Evolutionary conservation across 495 filamentous ascomycete genomes (phyloP).

Genomic region (Xylaria flabelliformis): DNA sequence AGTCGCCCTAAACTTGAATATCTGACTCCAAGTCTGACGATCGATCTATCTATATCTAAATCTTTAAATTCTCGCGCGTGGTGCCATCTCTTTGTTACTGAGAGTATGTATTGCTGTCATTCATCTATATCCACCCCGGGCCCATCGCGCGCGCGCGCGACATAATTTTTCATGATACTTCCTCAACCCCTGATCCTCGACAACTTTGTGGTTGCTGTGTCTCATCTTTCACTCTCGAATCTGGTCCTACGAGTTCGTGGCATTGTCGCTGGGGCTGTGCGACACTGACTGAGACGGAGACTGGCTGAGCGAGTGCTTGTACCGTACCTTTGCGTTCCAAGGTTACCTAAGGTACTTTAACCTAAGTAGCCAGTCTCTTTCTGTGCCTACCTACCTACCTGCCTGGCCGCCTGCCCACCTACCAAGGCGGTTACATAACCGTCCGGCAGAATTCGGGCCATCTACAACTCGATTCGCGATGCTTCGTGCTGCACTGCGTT

Average conservation of each 20-base stretch:
- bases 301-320: conserved; percentile 26
- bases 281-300: not conserved
- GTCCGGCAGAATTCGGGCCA: not conserved
- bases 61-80: not conserved
- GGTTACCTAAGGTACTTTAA: conserved; percentile 2
- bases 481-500: conserved; percentile 18
- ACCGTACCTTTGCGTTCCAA: conserved; percentile 14
- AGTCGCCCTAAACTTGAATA: not conserved
- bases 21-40: not conserved
- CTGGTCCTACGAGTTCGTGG: conserved; percentile 20
- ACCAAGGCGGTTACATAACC: not conserved
- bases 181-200: conserved; percentile 21
- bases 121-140: not conserved
- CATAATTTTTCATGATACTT: not conserved
- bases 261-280: conserved; percentile 1
- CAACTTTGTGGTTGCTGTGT: conserved; percentile 3
- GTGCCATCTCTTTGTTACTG: not conserved
- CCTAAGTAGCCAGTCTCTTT: not conserved
- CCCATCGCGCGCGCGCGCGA: not conserved
- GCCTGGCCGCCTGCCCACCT: not conserved
- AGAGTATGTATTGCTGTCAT: conserved; percentile 17
- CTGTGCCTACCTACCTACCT: not conserved
- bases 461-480: conserved; percentile 7
- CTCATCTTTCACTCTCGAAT: conserved; percentile 13
- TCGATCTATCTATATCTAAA: too few relatives aligned